Conservation (phyloP, 192 early-diverging fungal species). For the Rhizophagus sp. region DNA sequence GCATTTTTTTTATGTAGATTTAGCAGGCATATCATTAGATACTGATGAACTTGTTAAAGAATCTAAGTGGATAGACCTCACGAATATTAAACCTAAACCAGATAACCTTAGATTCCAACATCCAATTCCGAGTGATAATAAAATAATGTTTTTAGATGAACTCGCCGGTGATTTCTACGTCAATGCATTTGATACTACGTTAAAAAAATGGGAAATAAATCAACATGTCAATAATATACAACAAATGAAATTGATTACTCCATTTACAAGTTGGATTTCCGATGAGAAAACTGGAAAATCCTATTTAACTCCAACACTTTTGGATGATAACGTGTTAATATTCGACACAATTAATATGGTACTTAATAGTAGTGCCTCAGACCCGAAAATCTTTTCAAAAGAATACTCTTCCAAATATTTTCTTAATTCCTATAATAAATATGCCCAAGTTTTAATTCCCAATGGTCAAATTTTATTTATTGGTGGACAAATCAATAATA, state of each 20-base stretch:
- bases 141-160: not conserved
- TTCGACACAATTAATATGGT: not conserved
- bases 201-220: not conserved
- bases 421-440: no score
- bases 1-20: not conserved
- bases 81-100: not conserved
- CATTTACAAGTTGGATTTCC: not conserved
- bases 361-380: not conserved
- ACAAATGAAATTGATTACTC: accelerated
- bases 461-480: not conserved
- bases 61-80: not conserved
- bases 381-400: not conserved
- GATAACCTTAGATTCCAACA: no score
- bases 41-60: not conserved
- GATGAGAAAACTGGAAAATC: not conserved
- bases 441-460: not conserved
- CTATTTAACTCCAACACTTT: not conserved
- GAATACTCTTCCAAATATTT: not conserved
- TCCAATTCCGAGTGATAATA: not conserved
- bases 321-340: not conserved
- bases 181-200: not conserved
- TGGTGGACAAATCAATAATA: not conserved
- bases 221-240: no score
- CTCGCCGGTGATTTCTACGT: not conserved
- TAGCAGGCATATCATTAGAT: not conserved